These are phyloP conservation scores for Schizonepeta tenuifolia DNA, from an alignment of 257 asterid species.

Conservation along the genomic window DNA sequence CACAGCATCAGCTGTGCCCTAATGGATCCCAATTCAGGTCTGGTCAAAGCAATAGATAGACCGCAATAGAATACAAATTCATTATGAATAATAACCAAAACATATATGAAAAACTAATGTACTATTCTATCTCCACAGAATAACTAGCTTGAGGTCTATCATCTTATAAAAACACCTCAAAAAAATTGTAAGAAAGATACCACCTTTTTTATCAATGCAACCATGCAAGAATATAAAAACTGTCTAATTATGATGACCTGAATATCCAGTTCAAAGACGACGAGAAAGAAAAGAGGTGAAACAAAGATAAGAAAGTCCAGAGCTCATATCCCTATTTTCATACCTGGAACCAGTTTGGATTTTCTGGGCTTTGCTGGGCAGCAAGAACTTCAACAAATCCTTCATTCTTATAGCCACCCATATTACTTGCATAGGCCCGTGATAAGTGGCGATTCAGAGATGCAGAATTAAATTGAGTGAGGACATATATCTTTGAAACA, in stretches of 20 bases:
- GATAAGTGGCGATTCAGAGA: slow-evolving; percentile 70
- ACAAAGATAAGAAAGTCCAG: background rate
- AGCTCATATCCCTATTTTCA: background rate
- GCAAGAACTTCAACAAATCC: slow-evolving; percentile 77
- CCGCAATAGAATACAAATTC: background rate
- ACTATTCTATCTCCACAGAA: background rate
- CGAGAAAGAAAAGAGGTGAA: background rate
- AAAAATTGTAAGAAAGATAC: background rate
- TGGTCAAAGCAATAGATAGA: background rate
- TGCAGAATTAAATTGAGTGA: slow-evolving; percentile 71
- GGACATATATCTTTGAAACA: slow-evolving; percentile 59
- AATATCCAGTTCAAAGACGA: background rate
- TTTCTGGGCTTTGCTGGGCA: slow-evolving; percentile 76
- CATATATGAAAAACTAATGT: background rate
- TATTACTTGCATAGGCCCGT: slow-evolving; percentile 65
- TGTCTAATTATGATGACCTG: background rate
- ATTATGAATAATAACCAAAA: background rate
- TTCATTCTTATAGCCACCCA: slow-evolving; percentile 69
- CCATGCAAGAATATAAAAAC: background rate
- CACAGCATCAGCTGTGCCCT: slow-evolving; percentile 79
- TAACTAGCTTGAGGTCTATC: background rate
- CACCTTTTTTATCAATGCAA: slow-evolving; percentile 1
- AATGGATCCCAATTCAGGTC: slow-evolving; percentile 26
- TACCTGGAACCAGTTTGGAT: slow-evolving; percentile 79
- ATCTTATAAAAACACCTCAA: background rate